phyloP scores from a whole-genome alignment of 345 rosid species.

The Conringia planisiliqua region DNA sequence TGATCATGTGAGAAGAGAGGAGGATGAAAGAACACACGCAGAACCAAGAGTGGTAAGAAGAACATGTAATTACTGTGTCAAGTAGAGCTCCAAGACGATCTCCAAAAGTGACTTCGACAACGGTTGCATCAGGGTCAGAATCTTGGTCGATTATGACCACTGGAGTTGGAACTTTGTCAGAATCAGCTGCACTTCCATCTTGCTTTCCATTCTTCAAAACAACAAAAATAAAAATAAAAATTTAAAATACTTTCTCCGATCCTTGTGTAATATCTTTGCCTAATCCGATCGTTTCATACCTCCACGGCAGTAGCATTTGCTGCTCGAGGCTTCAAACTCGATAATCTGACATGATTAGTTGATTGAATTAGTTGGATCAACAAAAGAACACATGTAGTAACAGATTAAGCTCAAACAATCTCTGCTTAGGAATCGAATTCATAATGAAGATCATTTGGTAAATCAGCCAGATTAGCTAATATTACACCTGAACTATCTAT shows the following conservation, averaged over 20 bases:
- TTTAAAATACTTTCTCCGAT: not conserved
- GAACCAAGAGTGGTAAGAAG: not conserved
- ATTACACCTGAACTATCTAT: not conserved
- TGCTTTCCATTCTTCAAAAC: conserved; percentile 38
- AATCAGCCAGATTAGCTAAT: not conserved
- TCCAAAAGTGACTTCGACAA: conserved; percentile 87
- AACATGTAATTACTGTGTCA: conserved; percentile 60
- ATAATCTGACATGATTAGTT: conserved; percentile 38
- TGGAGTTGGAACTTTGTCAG: conserved; percentile 76
- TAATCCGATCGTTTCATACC: conserved; percentile 44
- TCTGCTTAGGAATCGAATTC: not conserved
- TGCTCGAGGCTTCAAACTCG: conserved; percentile 48
- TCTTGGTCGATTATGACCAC: conserved; percentile 92
- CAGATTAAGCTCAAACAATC: not conserved
- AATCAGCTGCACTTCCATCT: conserved; percentile 57
- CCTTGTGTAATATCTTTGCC: not conserved
- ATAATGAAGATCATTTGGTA: not conserved
- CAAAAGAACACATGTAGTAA: not conserved
- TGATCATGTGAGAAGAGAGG: not conserved
- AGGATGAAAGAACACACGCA: too few relatives aligned
- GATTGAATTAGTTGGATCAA: not conserved
- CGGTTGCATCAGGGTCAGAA: conserved; percentile 84
- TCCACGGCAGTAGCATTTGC: conserved; percentile 67
- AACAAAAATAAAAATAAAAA: not conserved
- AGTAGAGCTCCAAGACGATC: conserved; percentile 97